Evolutionary conservation across 768 basidiomycete genomes (phyloP), one percentile per base, ranked within the genome.

Genomic region (Antrodiella citrinella): DNA sequence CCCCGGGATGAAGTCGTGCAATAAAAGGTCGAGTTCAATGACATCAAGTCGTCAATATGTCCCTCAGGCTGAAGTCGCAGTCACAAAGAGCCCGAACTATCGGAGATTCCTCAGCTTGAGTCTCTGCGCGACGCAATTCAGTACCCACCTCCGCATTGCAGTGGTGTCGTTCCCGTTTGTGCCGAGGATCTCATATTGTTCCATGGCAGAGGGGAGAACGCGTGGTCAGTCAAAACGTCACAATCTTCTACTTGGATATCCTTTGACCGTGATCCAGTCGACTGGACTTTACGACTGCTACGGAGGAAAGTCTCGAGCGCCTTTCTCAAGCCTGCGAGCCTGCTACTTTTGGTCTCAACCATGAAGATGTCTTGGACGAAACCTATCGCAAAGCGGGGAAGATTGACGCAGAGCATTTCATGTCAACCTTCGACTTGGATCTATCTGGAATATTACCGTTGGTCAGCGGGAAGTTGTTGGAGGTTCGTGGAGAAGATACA

Each of bases 351-450:
- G 61, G 62, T 1, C 18, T 44, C 12, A 44, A 51, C 41, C 19
- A 57, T 4, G 18, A 54, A 38, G 55, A 54, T 35, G 54, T 64
- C 1, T 51, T 57, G 2, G 59, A 62, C 35, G 59, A 61, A 41
- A 49, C 57, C 0, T 62, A 64, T 39, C 53, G 61, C 3, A 61
- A 56, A 43, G 61, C 61, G 1, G 59, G 58, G 0, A 64, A 64
- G 50, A 45, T 64, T 18, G 63, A 64, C 48, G 23, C 24, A 3
- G 25, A 18, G 0, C 35, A 51, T 39, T 64, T 64, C 51, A 13
- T 56, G 12, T 26, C 47, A 10, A 50, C 48, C 5, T 51, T 64
- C 40, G 41, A 58, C 49, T 44, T 47, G 4, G 43, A 26, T 13
- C 12, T 10, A 0, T 40, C 44, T 12, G 59, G 59, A 0, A 35